phyloP scores from a whole-genome alignment of 2,329 filamentous ascomycete genomes.

The Magnaporthiopsis rhizophila region DNA sequence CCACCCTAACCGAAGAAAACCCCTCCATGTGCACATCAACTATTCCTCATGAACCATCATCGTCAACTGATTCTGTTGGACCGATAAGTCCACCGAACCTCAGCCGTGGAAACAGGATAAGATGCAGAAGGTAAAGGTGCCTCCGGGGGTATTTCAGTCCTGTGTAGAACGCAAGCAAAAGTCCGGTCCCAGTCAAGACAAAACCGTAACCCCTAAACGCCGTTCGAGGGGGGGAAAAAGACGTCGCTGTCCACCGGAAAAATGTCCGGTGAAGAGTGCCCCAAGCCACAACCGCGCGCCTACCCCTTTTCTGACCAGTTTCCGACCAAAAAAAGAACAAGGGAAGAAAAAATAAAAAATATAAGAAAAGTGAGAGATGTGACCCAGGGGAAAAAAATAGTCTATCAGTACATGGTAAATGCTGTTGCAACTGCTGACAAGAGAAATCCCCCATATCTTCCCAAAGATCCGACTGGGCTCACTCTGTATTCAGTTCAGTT shows the following conservation, averaged over 20 bases:
- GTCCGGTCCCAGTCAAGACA: conserved; percentile 4
- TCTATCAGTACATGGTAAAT: conserved; percentile 25
- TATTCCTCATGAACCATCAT: background rate
- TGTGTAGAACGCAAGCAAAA: conserved; percentile 6
- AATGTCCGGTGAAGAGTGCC: background rate
- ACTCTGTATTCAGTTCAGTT: conserved; percentile 10
- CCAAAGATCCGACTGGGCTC: conserved; percentile 1
- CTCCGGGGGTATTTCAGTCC: conserved; percentile 8
- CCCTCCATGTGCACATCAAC: background rate
- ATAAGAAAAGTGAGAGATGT: conserved; percentile 10
- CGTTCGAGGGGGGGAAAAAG: conserved; percentile 4
- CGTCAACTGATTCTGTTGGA: background rate
- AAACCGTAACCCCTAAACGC: conserved; percentile 7
- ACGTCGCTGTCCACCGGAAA: background rate
- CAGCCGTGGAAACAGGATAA: conserved; percentile 1
- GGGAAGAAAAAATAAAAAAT: conserved; percentile 9
- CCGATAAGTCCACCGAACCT: background rate
- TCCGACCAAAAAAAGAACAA: conserved; percentile 4
- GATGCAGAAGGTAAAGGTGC: background rate
- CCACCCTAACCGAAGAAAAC: background rate
- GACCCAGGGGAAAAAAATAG: conserved; percentile 3
- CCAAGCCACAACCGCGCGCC: background rate
- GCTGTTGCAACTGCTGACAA: conserved; percentile 11
- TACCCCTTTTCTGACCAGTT: conserved; percentile 6
- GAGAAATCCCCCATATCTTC: background rate